These are phyloP conservation scores for Aspergillus tanneri DNA, from an alignment of 2,329 filamentous ascomycete species.

Conservation along the genomic window DNA sequence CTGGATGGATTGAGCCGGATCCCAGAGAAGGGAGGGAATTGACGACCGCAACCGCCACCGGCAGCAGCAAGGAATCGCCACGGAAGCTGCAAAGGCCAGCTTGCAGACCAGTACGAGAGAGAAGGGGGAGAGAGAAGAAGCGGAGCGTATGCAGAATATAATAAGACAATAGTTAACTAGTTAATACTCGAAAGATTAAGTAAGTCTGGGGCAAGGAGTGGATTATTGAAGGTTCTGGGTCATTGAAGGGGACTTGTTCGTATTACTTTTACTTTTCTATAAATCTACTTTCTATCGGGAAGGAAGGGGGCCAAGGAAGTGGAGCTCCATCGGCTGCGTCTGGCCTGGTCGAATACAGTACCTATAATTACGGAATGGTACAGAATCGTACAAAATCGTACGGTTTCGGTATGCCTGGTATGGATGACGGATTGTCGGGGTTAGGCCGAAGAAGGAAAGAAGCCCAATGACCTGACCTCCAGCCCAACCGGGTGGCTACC, in stretches of 20 bases:
- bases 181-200: not conserved
- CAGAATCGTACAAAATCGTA: not conserved
- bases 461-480: constrained; percentile 16
- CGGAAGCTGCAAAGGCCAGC: constrained; percentile 24
- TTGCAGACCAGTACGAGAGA: constrained; percentile 18
- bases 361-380: not conserved
- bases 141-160: not conserved
- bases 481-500: constrained; percentile 1
- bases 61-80: not conserved
- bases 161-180: too few relatives aligned
- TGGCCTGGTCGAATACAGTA: constrained; percentile 1
- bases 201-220: too few relatives aligned
- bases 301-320: constrained; percentile 3
- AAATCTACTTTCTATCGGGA: too few relatives aligned
- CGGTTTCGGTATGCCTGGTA: too few relatives aligned
- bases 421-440: too few relatives aligned
- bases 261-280: too few relatives aligned
- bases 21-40: not conserved
- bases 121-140: constrained; percentile 8
- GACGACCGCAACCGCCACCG: not conserved
- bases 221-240: too few relatives aligned
- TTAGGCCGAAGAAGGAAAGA: constrained; percentile 11
- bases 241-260: too few relatives aligned
- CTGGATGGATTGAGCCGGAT: not conserved
- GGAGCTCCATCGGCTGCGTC: constrained; percentile 5